Evolutionary conservation across 768 basidiomycete genomes (phyloP).

Genomic region (Russula sp.): DNA sequence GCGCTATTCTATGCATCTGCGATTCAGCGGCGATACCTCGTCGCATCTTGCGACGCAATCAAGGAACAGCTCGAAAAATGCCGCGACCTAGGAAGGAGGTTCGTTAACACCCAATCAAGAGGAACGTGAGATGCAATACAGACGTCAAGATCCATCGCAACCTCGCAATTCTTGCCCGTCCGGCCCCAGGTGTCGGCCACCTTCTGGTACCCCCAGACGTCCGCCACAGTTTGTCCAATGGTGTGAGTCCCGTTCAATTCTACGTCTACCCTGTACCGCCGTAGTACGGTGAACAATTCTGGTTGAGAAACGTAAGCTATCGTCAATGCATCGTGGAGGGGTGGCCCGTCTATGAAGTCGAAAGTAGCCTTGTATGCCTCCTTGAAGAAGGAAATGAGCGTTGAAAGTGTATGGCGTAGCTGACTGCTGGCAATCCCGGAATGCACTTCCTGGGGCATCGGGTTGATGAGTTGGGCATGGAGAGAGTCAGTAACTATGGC

Average conservation of each 20-base stretch:
- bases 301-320: constrained; percentile 71
- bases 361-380: constrained; percentile 67
- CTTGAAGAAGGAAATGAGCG: constrained; percentile 69
- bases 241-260: constrained; percentile 64
- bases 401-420: constrained; percentile 69
- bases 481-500: constrained; percentile 62
- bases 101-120: constrained; percentile 2
- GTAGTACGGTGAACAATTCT: constrained; percentile 51
- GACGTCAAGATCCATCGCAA: constrained; percentile 65
- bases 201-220: constrained; percentile 58
- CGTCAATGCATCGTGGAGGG: constrained; percentile 82
- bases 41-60: constrained; percentile 57
- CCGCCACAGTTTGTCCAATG: constrained; percentile 74
- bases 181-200: constrained; percentile 68
- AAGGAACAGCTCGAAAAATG: constrained; percentile 62
- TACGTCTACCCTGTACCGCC: constrained; percentile 75
- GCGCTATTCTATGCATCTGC: not conserved
- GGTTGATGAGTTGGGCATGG: constrained; percentile 46
- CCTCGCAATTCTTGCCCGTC: constrained; percentile 68
- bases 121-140: constrained; percentile 25
- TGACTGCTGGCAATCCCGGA: constrained; percentile 32
- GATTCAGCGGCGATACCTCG: constrained; percentile 52
- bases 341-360: constrained; percentile 80
- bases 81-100: constrained; percentile 41
- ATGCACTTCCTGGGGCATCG: constrained; percentile 26